These are phyloP conservation scores for Leccinum cinnamomeum DNA, from an alignment of 1,284 basidiomycete species.

Conservation along the genomic window DNA sequence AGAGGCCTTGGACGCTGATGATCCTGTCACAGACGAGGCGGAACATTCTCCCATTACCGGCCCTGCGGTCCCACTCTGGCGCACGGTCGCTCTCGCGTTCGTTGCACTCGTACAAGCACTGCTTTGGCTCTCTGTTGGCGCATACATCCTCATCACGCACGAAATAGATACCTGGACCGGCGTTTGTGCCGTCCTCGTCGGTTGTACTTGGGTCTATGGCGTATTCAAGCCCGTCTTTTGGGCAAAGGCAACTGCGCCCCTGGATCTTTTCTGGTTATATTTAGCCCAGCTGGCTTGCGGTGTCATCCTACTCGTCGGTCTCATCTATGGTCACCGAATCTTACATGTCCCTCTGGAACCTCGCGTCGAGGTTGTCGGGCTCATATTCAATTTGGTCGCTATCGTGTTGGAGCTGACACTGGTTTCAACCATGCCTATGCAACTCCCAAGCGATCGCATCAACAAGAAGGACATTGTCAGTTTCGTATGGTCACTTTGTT, in stretches of 20 bases:
- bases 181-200: constrained; percentile 36
- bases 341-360: constrained; percentile 34
- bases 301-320: constrained; percentile 39
- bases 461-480: constrained; percentile 43
- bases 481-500: neutral
- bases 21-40: neutral
- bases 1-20: constrained; percentile 37
- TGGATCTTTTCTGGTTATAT: constrained; percentile 47
- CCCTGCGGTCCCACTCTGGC: constrained; percentile 49
- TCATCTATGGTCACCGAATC: constrained; percentile 39
- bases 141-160: constrained; percentile 36
- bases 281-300: constrained; percentile 37
- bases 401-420: constrained; percentile 36
- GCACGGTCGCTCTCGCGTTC: constrained; percentile 50
- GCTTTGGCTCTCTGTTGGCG: constrained; percentile 44
- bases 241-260: constrained; percentile 43
- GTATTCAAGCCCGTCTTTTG: constrained; percentile 40
- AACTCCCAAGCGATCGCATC: constrained; percentile 41
- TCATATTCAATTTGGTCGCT: constrained; percentile 40
- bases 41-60: neutral
- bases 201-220: constrained; percentile 51
- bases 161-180: constrained; percentile 26
- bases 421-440: constrained; percentile 45
- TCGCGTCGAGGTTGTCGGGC: constrained; percentile 24
- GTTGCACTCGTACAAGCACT: constrained; percentile 44